Conservation (phyloP, 164 flowering plant genomes). For the Magnolia sinica region DNA sequence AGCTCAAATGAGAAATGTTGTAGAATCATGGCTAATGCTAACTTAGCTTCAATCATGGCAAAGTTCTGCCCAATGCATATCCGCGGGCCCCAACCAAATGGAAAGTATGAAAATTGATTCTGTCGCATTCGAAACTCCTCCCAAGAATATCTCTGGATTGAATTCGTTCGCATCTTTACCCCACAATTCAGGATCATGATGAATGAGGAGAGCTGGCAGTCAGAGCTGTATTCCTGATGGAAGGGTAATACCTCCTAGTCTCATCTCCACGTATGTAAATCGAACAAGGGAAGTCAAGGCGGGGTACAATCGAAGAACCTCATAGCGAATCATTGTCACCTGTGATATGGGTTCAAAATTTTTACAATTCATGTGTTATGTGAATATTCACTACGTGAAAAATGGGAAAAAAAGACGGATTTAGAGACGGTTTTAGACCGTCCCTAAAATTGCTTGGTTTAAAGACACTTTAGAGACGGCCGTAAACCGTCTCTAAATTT, state of each 20-base stretch:
- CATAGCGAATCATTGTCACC: conserved; percentile 4
- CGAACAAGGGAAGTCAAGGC: not conserved
- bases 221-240: not conserved
- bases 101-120: too few species aligned
- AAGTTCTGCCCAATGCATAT: too few species aligned
- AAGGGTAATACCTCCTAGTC: conserved; percentile 3
- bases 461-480: too few species aligned
- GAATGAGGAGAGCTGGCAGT: not conserved
- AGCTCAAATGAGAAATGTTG: too few species aligned
- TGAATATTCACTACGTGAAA: too few species aligned
- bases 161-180: conserved; percentile 1
- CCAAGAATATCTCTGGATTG: conserved; percentile 4
- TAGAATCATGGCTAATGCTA: too few species aligned
- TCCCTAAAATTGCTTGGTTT: too few species aligned
- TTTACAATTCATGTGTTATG: not conserved
- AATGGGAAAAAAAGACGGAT: too few species aligned
- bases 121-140: conserved; percentile 3
- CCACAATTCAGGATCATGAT: conserved; percentile 8
- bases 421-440: too few species aligned
- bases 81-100: too few species aligned
- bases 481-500: too few species aligned
- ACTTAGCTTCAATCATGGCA: too few species aligned
- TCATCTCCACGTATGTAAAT: not conserved
- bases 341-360: not conserved
- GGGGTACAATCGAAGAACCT: conserved; percentile 8